Percentiles rank a stretch among this genome's conserved stretches.
These are phyloP conservation scores for Cytospora piceicola DNA, from an alignment of 2,329 filamentous ascomycete genomes.

Conservation along the genomic window DNA sequence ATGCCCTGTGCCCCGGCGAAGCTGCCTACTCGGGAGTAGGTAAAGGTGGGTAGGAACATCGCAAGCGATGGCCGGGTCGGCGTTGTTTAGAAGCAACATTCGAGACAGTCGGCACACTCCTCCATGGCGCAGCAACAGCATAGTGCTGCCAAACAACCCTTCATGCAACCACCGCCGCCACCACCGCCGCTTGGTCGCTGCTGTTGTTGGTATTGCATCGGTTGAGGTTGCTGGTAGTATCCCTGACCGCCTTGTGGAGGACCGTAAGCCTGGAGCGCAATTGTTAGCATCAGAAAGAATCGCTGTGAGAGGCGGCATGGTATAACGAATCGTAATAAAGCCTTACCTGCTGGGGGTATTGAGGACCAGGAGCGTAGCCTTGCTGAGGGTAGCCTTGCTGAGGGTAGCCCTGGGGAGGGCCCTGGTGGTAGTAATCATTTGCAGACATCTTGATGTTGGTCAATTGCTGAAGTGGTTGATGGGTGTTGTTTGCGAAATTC, in stretches of 20 bases:
- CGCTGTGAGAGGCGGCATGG: constrained; percentile 1
- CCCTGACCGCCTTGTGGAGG: constrained; percentile 39
- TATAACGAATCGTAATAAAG: constrained; percentile 14
- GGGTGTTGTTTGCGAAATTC: not conserved
- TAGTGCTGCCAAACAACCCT: constrained; percentile 50
- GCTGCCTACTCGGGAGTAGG: not conserved
- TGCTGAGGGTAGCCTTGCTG: constrained; percentile 37
- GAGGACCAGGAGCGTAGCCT: constrained; percentile 41
- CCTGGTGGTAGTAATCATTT: constrained; percentile 44
- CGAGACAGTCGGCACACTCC: constrained; percentile 54
- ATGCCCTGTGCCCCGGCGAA: not conserved
- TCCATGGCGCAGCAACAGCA: constrained; percentile 57
- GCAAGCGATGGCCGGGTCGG: not conserved
- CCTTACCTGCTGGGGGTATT: constrained; percentile 50
- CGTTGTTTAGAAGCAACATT: constrained; percentile 46
- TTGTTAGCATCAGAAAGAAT: constrained; percentile 9
- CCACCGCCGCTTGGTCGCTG: constrained; percentile 41
- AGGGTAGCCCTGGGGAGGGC: constrained; percentile 37
- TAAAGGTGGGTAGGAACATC: not conserved
- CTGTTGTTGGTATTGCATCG: constrained; percentile 52
- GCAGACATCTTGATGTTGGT: constrained; percentile 40
- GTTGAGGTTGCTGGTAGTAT: constrained; percentile 49
- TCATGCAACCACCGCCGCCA: constrained; percentile 47
- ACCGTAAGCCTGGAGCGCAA: constrained; percentile 41
- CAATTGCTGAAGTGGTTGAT: not conserved